Conservation (phyloP, 2,329 filamentous ascomycete genomes). For the Acrodontium crateriforme region DNA sequence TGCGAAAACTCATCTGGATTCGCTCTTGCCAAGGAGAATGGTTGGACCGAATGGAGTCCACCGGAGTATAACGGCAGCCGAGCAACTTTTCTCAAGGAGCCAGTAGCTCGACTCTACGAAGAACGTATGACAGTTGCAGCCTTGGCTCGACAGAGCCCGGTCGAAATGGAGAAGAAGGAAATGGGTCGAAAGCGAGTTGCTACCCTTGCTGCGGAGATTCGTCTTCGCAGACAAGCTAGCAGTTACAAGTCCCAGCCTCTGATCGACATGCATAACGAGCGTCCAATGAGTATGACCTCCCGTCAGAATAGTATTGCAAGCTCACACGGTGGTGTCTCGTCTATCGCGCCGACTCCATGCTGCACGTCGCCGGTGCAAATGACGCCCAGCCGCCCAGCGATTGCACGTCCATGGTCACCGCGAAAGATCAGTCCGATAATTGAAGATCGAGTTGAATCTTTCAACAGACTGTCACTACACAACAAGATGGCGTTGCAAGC, state of each 20-base stretch:
- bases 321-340: not conserved
- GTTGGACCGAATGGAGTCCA: constrained; percentile 44
- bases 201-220: constrained; percentile 29
- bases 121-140: constrained; percentile 27
- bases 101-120: constrained; percentile 46
- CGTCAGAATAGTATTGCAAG: constrained; percentile 8
- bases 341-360: constrained; percentile 1
- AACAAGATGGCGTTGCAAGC: constrained; percentile 4
- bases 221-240: constrained; percentile 22
- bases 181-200: constrained; percentile 30
- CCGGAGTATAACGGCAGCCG: constrained; percentile 34
- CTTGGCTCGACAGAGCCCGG: constrained; percentile 20
- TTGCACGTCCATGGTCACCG: constrained; percentile 9
- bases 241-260: constrained; percentile 23
- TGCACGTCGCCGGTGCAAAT: constrained; percentile 1
- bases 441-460: constrained; percentile 12
- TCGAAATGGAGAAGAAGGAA: constrained; percentile 22
- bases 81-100: constrained; percentile 46
- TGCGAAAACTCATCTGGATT: constrained; percentile 34
- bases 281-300: constrained; percentile 20
- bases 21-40: constrained; percentile 36
- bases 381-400: constrained; percentile 9
- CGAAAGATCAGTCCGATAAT: constrained; percentile 16
- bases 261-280: constrained; percentile 25
- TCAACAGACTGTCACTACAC: constrained; percentile 9